Base-by-base conservation (phyloP, 176 grass and related monocot genomes). In the Carex kokanica region DNA sequence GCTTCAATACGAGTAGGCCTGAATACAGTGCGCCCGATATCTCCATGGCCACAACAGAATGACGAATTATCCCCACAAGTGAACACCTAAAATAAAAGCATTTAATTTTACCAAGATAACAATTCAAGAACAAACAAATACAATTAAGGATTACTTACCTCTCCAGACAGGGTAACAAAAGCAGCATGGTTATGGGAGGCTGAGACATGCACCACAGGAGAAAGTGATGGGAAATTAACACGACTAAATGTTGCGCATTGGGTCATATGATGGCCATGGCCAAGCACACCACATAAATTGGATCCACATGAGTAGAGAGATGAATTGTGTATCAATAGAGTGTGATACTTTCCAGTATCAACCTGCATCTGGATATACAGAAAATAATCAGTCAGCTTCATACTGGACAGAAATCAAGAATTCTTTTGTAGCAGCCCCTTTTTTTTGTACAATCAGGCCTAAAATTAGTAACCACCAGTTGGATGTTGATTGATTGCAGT, bases 61-160 rank as follows among this genome's bases (percentile, higher is more conserved):
- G 96, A 99, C 41, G 96, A 99, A 92, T 99, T 95, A 84, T 99
- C 96, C 38, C 96, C 96, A 84, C 96, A 99, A 25, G 96, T 95
- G 78, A 99, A 99, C 21, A 99, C 93, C 95, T 98, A 78, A 61
- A 84, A 81, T 15, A 49, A 49, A 86, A 82, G 12, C 18, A 60
- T 51, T 43, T 23, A 51, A 45, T 75, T 52, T 55, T 17, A 54
- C 72, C 47, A 75, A 75, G 45, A 4, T 16, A 24, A 81, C 31
- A 45, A 62, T 40, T 63, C 2, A 62, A 21, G 14, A 63, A 14
- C 1, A 60, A 81, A 43, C 56, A 60, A 81, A 80, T 25, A 36
- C 38, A 21, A 80, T 21, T 8, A 62, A 62, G 56, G 8, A 83
- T 74, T n/a, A 84, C 55, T 82, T 90, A 98, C 95, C 93, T 99